Evolutionary conservation across 2,329 filamentous ascomycete genomes (phyloP).

Genomic region (Neonectria sp.): DNA sequence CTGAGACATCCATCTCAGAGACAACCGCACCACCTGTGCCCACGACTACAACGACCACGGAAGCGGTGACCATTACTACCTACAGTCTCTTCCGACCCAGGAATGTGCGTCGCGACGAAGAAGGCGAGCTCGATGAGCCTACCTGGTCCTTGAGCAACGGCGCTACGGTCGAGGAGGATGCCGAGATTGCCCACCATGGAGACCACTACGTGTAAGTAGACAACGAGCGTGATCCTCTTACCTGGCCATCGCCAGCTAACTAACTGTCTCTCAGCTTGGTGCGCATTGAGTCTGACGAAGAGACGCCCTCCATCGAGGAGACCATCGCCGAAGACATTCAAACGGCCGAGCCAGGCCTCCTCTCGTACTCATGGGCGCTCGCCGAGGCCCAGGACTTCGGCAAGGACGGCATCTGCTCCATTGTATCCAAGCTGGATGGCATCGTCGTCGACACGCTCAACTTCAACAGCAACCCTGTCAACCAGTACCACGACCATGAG

Average conservation of each 20-base stretch:
- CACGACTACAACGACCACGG: neutral
- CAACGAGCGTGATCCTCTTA: neutral
- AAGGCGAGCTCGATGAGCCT: neutral
- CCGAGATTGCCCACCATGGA: slow-evolving; percentile 3
- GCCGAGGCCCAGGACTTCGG: slow-evolving; percentile 17
- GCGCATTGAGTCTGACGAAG: neutral
- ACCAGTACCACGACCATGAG: slow-evolving; percentile 7
- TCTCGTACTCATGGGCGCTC: slow-evolving; percentile 26
- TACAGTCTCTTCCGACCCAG: slow-evolving; percentile 6
- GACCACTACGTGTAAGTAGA: slow-evolving; percentile 19
- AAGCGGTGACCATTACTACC: neutral
- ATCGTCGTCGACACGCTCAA: slow-evolving; percentile 15
- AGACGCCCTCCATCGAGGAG: slow-evolving; percentile 1
- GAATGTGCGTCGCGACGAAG: neutral
- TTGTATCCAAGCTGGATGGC: slow-evolving; percentile 15
- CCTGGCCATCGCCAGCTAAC: neutral
- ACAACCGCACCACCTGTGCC: neutral
- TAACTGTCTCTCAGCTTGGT: neutral
- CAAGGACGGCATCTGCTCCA: slow-evolving; percentile 13
- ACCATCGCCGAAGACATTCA: neutral
- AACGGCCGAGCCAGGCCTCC: neutral
- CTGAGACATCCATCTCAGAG: neutral
- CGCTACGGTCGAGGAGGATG: slow-evolving; percentile 3
- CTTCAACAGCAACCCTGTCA: slow-evolving; percentile 1
- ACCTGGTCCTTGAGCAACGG: neutral